Evolutionary conservation across 768 basidiomycete genomes (phyloP), one percentile per base, ranked within the genome.

Genomic region (Porpolomopsis calyptriformis): DNA sequence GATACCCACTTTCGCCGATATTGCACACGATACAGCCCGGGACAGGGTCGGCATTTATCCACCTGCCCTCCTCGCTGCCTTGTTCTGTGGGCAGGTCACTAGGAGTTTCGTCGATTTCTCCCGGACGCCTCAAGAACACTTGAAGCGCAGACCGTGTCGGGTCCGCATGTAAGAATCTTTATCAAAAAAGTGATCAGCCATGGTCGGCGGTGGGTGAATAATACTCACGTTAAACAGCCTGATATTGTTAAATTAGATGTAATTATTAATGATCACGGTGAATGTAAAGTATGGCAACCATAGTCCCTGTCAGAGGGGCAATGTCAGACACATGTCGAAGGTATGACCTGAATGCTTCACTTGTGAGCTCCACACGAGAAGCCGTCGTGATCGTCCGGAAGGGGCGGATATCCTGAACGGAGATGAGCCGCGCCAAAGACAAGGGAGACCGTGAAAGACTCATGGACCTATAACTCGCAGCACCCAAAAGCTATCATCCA

Each of bases 331-430:
- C 53, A 38, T 43, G 31, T 8, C 1, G 29, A 38, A 24, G 14
- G 26, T 12, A 18, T 20, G n/a, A n/a, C n/a, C 2, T 45, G 11
- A 10, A 18, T 5, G 23, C 12, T 58, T 53, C 56, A 89, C 88
- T 82, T 90, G 65, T 96, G 91, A 20, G 85, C 85, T 22, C 91
- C 91, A 55, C 91, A 94, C 12, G 87, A 90, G 57, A 85, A 77
- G 2, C 91, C 90, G 27, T 88, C 81, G 44, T 86, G 74, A 39
- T 80, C 76, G 24, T 75, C 66, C 0, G 90, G 86, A 18, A 96
- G 72, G 1, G 86, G 87, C 2, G 92, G 92, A 57, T 96, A 96
- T 3, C 89, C 85, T 86, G 43, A 29, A 38, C 26, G 29, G 39
- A 43, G 34, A 23, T 29, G 23, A 16, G 29, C 26, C 12, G 22